These are phyloP conservation scores for Clavispora vitiphila DNA, from an alignment of 805 yeast species.

Conservation along the genomic window DNA sequence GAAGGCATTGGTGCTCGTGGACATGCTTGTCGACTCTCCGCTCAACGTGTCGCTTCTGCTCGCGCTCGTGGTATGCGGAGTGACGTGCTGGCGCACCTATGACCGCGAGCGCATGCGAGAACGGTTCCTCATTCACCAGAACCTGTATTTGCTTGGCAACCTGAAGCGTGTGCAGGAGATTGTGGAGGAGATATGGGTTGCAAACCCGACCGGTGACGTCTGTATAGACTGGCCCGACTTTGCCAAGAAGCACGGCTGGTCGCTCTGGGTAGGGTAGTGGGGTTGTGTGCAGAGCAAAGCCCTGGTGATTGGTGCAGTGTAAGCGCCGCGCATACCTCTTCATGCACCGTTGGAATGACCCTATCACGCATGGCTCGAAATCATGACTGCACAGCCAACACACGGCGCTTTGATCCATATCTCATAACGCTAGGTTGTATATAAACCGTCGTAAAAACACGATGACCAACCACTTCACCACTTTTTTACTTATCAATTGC, in stretches of 20 bases:
- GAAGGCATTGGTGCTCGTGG: slow-evolving; percentile 9
- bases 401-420: too few relatives aligned
- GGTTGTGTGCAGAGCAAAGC: too few relatives aligned
- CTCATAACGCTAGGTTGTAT: too few relatives aligned
- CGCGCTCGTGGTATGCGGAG: slow-evolving; percentile 26
- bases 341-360: too few relatives aligned
- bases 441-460: too few relatives aligned
- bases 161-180: slow-evolving; percentile 16
- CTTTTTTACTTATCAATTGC: too few relatives aligned
- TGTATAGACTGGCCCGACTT: slow-evolving; percentile 17
- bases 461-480: too few relatives aligned
- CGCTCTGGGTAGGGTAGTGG: slow-evolving; percentile 15
- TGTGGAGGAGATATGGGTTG: slow-evolving; percentile 13
- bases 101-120: slow-evolving; percentile 19
- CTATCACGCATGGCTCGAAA: too few relatives aligned
- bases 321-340: too few relatives aligned
- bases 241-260: slow-evolving; percentile 13
- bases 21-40: slow-evolving; percentile 8
- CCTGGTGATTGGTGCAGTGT: too few relatives aligned
- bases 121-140: slow-evolving; percentile 20
- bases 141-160: slow-evolving; percentile 15
- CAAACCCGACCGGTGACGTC: slow-evolving; percentile 11
- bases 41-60: slow-evolving; percentile 14
- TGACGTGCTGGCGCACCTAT: slow-evolving; percentile 21
- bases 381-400: too few relatives aligned